A percentile compares a stretch with the other conserved stretches of the same genome.
Conservation (phyloP, 495 filamentous ascomycete species). For the Penicillium riverlandense region DNA sequence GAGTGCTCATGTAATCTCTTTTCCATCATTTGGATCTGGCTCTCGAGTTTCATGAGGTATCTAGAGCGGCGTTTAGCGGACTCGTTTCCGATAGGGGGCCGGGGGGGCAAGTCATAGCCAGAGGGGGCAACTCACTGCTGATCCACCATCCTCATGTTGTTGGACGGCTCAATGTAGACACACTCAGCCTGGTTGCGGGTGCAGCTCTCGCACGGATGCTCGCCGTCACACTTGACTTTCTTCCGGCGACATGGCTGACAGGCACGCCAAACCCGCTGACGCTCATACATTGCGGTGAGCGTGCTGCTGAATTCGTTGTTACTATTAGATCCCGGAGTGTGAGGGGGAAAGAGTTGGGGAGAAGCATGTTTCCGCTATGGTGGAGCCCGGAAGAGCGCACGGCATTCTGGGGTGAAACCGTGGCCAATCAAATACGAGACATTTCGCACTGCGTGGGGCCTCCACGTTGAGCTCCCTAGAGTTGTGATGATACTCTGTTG, state of each 20-base stretch:
- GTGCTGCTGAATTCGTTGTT: no score
- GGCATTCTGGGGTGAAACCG: no score
- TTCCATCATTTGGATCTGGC: conserved; percentile 3
- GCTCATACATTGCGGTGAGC: conserved; percentile 6
- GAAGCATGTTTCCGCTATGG: no score
- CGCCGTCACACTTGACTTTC: conserved; percentile 14
- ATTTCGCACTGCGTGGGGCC: no score
- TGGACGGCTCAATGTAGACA: conserved; percentile 4
- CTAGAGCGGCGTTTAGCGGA: neutral
- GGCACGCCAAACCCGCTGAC: conserved; percentile 24
- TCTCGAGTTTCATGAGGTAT: conserved; percentile 6
- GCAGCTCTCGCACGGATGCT: conserved; percentile 14
- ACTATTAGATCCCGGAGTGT: neutral
- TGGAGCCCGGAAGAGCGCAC: no score
- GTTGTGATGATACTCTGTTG: no score
- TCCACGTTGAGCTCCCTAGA: no score
- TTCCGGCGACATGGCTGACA: conserved; percentile 17
- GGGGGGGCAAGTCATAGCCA: neutral
- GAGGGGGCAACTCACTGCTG: conserved; percentile 3
- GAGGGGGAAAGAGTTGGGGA: neutral
- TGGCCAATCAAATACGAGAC: no score
- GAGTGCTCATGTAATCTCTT: conserved; percentile 1
- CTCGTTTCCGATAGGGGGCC: neutral
- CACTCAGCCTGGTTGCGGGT: conserved; percentile 6
- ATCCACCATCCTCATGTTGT: conserved; percentile 9